Percentiles rank a stretch among this genome's conserved stretches.
Evolutionary conservation across 768 basidiomycete species (phyloP).

Genomic region (Naganishia friedmannii): DNA sequence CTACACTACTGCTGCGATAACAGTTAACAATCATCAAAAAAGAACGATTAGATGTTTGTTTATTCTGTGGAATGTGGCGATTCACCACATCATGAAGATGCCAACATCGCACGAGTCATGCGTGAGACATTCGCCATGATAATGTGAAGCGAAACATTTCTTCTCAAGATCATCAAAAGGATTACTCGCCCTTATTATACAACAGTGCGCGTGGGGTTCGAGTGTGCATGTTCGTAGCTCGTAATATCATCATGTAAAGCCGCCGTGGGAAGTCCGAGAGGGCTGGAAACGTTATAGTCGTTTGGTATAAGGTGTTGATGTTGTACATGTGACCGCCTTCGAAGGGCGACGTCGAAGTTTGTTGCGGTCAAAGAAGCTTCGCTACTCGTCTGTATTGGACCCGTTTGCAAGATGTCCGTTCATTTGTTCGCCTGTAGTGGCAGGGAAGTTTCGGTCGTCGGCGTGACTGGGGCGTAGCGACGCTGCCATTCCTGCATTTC

Average conservation of each 20-base stretch:
- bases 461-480: not conserved
- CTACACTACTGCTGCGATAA: too few relatives aligned
- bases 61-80: too few relatives aligned
- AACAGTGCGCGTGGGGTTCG: not conserved
- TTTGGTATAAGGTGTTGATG: not conserved
- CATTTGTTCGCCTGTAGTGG: not conserved
- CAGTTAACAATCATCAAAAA: too few relatives aligned
- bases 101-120: too few relatives aligned
- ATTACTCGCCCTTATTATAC: not conserved
- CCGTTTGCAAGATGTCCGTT: not conserved
- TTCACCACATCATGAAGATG: too few relatives aligned
- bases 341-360: not conserved
- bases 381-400: not conserved
- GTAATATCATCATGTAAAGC: not conserved
- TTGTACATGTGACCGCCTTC: not conserved
- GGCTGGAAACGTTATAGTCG: conserved; percentile 5
- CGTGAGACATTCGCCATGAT: too few relatives aligned
- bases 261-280: not conserved
- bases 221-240: not conserved
- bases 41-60: too few relatives aligned
- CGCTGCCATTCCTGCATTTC: conserved; percentile 28
- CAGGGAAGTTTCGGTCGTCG: not conserved
- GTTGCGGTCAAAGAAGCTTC: not conserved
- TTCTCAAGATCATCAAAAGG: not conserved
- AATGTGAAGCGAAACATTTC: not conserved